A percentile compares a stretch with the other conserved stretches of the same genome.
phyloP scores from a whole-genome alignment of 2,329 filamentous ascomycete genomes.

The Penicillium sp. region DNA sequence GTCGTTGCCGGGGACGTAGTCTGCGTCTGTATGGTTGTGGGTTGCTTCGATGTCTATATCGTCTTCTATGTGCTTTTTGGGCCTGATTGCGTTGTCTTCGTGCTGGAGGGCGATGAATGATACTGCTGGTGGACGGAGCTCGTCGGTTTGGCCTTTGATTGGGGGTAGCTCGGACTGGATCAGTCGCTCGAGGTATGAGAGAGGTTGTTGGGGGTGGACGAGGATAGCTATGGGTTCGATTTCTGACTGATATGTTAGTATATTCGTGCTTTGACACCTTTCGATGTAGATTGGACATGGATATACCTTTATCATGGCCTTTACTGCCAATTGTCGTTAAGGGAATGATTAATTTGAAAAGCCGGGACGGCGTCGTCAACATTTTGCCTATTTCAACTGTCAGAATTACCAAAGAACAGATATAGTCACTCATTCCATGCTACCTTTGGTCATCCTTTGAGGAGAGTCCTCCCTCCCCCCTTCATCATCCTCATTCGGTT shows the following conservation, averaged over 20 bases:
- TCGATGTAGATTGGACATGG: background rate
- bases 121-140: slow-evolving; percentile 67
- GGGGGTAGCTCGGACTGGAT: slow-evolving; percentile 83
- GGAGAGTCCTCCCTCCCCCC: slow-evolving; percentile 21
- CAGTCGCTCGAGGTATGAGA: slow-evolving; percentile 83
- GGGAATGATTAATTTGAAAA: slow-evolving; percentile 76
- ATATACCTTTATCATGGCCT: slow-evolving; percentile 53
- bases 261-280: background rate
- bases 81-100: slow-evolving; percentile 55
- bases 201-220: slow-evolving; percentile 82
- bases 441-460: slow-evolving; percentile 60
- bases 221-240: slow-evolving; percentile 83
- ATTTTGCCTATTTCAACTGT: slow-evolving; percentile 59
- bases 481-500: slow-evolving; percentile 28
- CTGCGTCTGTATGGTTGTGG: slow-evolving; percentile 2
- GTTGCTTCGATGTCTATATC: slow-evolving; percentile 43
- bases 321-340: slow-evolving; percentile 61
- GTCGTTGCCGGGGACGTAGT: slow-evolving; percentile 8
- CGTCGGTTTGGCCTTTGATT: slow-evolving; percentile 58
- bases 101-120: slow-evolving; percentile 77
- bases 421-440: background rate
- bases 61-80: slow-evolving; percentile 37
- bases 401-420: background rate
- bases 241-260: slow-evolving; percentile 35
- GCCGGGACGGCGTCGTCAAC: slow-evolving; percentile 72